phyloP scores from a whole-genome alignment of 495 filamentous ascomycete species.

The Penicillium paxilli region DNA sequence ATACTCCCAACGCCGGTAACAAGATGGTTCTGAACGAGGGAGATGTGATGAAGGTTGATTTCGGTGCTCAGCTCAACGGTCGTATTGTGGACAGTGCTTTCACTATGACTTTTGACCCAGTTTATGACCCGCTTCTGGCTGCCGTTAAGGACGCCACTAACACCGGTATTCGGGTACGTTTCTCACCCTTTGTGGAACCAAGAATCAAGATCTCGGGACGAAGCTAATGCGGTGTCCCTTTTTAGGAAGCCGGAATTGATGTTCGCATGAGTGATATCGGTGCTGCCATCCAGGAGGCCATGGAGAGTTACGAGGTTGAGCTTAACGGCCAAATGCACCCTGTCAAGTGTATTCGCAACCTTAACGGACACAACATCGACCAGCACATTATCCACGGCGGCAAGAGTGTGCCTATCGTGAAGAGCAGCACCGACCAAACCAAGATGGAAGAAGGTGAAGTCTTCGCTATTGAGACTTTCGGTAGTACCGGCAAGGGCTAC shows the following conservation, averaged over 20 bases:
- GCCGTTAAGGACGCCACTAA: constrained; percentile 66
- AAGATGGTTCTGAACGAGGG: constrained; percentile 55
- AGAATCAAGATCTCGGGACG: too few relatives aligned
- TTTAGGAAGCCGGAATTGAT: constrained; percentile 59
- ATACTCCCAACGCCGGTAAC: constrained; percentile 62
- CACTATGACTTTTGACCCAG: constrained; percentile 61
- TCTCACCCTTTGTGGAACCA: neutral
- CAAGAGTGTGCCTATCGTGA: constrained; percentile 90
- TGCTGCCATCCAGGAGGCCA: constrained; percentile 63
- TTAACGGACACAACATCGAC: constrained; percentile 86
- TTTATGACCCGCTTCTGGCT: constrained; percentile 60
- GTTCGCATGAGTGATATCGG: constrained; percentile 61
- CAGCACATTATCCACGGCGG: constrained; percentile 85
- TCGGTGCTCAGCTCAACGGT: constrained; percentile 65
- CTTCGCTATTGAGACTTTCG: constrained; percentile 93
- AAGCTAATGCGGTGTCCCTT: too few relatives aligned
- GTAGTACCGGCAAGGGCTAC: constrained; percentile 85
- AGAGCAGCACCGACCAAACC: constrained; percentile 69
- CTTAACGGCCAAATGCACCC: constrained; percentile 72
- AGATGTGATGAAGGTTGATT: constrained; percentile 70
- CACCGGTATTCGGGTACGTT: constrained; percentile 53
- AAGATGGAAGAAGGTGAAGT: constrained; percentile 96
- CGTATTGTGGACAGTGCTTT: constrained; percentile 67
- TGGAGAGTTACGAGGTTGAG: constrained; percentile 67
- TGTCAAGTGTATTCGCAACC: constrained; percentile 82